phyloP scores from a whole-genome alignment of 331 rosid species.

The Phaseolus coccineus region DNA sequence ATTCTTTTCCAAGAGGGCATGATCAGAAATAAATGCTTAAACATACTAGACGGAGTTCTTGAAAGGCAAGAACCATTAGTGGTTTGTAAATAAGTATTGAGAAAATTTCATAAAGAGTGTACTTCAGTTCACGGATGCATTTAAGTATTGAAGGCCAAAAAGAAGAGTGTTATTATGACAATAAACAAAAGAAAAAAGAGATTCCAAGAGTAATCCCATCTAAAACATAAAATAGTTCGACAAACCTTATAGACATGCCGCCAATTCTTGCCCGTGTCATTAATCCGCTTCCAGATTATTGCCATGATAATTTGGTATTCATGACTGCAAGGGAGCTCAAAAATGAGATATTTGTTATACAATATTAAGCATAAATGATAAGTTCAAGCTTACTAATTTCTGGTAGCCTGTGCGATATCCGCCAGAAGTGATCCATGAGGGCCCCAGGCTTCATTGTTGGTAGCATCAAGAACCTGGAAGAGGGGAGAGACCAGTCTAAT shows the following conservation, averaged over 20 bases:
- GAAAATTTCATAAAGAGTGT: neutral
- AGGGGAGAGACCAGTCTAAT: neutral
- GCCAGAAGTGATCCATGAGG: constrained; percentile 96
- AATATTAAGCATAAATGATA: constrained; percentile 32
- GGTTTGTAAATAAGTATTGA: neutral
- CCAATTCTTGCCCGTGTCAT: constrained; percentile 97
- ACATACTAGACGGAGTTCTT: constrained; percentile 2
- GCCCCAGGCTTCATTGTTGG: constrained; percentile 97
- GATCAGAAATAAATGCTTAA: constrained; percentile 9
- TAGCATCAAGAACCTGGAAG: constrained; percentile 88
- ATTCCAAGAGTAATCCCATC: constrained; percentile 9
- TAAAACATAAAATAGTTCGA: constrained; percentile 15
- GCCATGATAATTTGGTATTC: constrained; percentile 91
- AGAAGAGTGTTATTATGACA: neutral
- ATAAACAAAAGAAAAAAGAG: neutral
- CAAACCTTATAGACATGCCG: constrained; percentile 92
- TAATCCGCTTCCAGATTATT: constrained; percentile 87
- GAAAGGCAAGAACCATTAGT: neutral
- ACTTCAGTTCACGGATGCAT: constrained; percentile 10
- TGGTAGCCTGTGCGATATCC: constrained; percentile 80
- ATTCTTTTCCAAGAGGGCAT: neutral
- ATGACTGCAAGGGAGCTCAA: constrained; percentile 66
- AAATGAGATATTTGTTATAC: constrained; percentile 42
- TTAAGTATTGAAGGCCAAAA: neutral
- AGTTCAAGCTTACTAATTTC: constrained; percentile 70